Evolutionary conservation across 2,329 filamentous ascomycete species (phyloP).

Genomic region (Dothidotthia symphoricarpi): DNA sequence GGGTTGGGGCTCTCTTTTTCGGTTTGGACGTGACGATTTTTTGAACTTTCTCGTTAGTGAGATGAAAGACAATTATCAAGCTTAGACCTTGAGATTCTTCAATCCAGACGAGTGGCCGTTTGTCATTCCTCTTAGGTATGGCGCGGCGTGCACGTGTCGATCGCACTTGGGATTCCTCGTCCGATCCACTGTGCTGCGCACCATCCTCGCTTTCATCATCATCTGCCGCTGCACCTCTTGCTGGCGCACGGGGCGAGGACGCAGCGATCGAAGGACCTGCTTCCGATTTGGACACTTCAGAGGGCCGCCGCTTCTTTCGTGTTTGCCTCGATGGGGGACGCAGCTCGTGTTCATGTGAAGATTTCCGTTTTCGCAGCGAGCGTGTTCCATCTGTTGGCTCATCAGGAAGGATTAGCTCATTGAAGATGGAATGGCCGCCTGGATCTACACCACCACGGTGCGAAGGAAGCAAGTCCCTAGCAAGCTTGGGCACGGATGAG

Average conservation of each 20-base stretch:
- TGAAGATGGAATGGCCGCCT: constrained; percentile 67
- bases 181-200: constrained; percentile 28
- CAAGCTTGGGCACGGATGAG: constrained; percentile 63
- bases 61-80: constrained; percentile 36
- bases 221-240: constrained; percentile 31
- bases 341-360: constrained; percentile 67
- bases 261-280: constrained; percentile 27
- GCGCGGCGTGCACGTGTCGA: constrained; percentile 35
- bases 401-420: constrained; percentile 67
- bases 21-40: constrained; percentile 60
- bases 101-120: constrained; percentile 38
- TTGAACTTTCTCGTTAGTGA: constrained; percentile 56
- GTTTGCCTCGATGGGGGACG: constrained; percentile 41
- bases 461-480: constrained; percentile 69
- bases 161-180: constrained; percentile 31
- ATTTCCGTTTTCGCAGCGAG: constrained; percentile 78
- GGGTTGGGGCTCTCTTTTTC: constrained; percentile 46
- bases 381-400: constrained; percentile 75
- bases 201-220: constrained; percentile 32
- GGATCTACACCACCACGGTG: constrained; percentile 67
- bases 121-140: constrained; percentile 34
- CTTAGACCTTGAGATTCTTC: constrained; percentile 34
- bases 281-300: constrained; percentile 36
- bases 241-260: constrained; percentile 30
- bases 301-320: constrained; percentile 46